Percentiles rank a stretch among this genome's conserved stretches.
Evolutionary conservation across 2,329 filamentous ascomycete genomes (phyloP).

Genomic region (Apiospora aurea): DNA sequence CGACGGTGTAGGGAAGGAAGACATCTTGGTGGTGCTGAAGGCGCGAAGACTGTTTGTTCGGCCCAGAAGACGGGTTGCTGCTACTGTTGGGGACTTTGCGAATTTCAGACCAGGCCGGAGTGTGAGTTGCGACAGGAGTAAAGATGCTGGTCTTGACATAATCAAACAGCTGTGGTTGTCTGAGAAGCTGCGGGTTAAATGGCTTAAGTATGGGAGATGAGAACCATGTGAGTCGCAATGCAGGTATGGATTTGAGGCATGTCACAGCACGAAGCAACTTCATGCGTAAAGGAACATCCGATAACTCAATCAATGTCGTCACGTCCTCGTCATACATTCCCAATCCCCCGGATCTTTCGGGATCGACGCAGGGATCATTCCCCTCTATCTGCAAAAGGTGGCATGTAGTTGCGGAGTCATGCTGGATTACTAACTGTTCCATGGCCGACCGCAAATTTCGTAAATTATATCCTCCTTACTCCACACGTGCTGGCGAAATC

Average conservation of each 20-base stretch:
- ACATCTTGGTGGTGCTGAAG: conserved; percentile 35
- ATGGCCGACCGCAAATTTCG: too few relatives aligned
- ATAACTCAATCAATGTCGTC: conserved; percentile 18
- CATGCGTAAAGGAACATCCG: not conserved
- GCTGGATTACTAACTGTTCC: too few relatives aligned
- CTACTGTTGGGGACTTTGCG: too few relatives aligned
- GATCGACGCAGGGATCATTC: conserved; percentile 26
- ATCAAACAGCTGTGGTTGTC: not conserved
- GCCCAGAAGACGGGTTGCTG: not conserved
- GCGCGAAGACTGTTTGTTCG: not conserved
- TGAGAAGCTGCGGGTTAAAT: not conserved
- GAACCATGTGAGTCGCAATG: not conserved
- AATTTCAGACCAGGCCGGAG: not conserved
- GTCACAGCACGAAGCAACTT: not conserved
- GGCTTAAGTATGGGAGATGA: not conserved
- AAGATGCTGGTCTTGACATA: not conserved
- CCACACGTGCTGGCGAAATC: too few relatives aligned
- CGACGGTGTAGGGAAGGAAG: conserved; percentile 40
- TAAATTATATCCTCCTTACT: too few relatives aligned
- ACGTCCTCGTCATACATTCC: conserved; percentile 26
- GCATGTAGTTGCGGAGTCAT: too few relatives aligned
- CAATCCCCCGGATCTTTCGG: not conserved
- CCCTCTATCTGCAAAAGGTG: not conserved
- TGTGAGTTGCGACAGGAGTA: not conserved
- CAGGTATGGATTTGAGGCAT: not conserved